phyloP scores from a whole-genome alignment of 768 basidiomycete genomes.

The Termitomyces titanicus region DNA sequence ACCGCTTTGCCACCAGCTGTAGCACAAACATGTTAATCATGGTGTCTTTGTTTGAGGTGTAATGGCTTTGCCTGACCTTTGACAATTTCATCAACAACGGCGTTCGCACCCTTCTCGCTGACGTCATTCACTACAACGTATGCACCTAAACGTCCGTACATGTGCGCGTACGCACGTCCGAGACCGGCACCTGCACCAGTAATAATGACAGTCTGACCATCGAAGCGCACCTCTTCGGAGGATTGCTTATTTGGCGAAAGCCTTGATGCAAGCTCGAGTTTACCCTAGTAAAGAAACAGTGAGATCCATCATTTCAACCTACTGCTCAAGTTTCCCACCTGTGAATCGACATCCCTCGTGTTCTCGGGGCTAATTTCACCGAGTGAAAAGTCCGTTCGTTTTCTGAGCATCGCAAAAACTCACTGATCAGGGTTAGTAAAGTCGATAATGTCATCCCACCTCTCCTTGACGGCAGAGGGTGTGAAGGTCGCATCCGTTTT shows the following conservation, averaged over 20 bases:
- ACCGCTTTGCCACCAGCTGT: constrained; percentile 87
- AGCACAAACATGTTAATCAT: not conserved
- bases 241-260: constrained; percentile 68
- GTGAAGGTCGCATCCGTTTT: constrained; percentile 89
- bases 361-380: constrained; percentile 53
- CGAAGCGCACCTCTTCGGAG: constrained; percentile 70
- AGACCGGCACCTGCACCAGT: constrained; percentile 96
- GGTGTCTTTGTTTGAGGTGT: not conserved
- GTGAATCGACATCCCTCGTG: constrained; percentile 58
- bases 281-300: constrained; percentile 29
- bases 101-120: constrained; percentile 76
- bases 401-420: constrained; percentile 23
- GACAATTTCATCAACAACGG: constrained; percentile 84
- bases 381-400: not conserved
- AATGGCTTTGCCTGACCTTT: constrained; percentile 45
- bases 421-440: constrained; percentile 71
- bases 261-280: constrained; percentile 61
- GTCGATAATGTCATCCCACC: constrained; percentile 80
- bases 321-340: constrained; percentile 30
- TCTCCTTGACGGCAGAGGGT: constrained; percentile 87
- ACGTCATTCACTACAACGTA: constrained; percentile 97
- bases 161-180: constrained; percentile 86
- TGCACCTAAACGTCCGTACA: constrained; percentile 91
- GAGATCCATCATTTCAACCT: not conserved
- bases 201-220: constrained; percentile 87